Conservation (phyloP, 495 filamentous ascomycete species). For the Hypoxylon lenormandii region DNA sequence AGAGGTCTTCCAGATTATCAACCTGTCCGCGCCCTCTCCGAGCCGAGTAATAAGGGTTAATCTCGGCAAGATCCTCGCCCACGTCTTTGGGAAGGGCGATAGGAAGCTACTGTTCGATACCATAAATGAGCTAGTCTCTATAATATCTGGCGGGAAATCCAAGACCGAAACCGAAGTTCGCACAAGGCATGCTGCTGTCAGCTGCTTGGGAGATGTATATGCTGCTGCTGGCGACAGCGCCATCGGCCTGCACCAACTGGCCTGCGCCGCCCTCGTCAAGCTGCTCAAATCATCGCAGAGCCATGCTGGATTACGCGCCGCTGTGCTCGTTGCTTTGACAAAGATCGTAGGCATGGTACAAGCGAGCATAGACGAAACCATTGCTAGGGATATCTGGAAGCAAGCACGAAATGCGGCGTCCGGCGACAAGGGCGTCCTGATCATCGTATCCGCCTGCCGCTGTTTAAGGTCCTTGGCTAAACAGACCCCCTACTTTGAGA, state of each 20-base stretch:
- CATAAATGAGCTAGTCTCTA: slow-evolving; percentile 83
- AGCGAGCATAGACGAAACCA: slow-evolving; percentile 81
- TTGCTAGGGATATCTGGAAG: slow-evolving; percentile 94
- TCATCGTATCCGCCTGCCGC: slow-evolving; percentile 81
- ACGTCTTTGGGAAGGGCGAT: slow-evolving; percentile 87
- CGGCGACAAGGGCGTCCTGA: slow-evolving; percentile 83
- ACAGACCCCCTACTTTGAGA: slow-evolving; percentile 83
- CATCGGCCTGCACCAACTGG: slow-evolving; percentile 81
- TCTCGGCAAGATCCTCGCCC: slow-evolving; percentile 82
- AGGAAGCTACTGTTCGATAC: slow-evolving; percentile 93
- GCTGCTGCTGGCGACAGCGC: slow-evolving; percentile 92
- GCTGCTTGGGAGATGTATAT: slow-evolving; percentile 90
- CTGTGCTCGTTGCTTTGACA: slow-evolving; percentile 81
- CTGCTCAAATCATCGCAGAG: slow-evolving; percentile 81
- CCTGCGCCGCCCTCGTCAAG: slow-evolving; percentile 77
- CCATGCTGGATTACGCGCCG: slow-evolving; percentile 84
- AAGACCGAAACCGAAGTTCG: slow-evolving; percentile 75
- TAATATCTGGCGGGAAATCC: slow-evolving; percentile 80
- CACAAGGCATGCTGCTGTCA: slow-evolving; percentile 84
- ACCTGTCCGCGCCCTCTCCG: slow-evolving; percentile 82
- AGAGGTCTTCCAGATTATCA: slow-evolving; percentile 90
- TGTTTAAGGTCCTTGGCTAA: slow-evolving; percentile 80
- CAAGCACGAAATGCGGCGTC: slow-evolving; percentile 80
- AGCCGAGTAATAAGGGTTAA: slow-evolving; percentile 92
- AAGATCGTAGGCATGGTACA: slow-evolving; percentile 79